Base-by-base conservation (phyloP, 495 filamentous ascomycete species). In the Aspergillus carlsbadensis region DNA sequence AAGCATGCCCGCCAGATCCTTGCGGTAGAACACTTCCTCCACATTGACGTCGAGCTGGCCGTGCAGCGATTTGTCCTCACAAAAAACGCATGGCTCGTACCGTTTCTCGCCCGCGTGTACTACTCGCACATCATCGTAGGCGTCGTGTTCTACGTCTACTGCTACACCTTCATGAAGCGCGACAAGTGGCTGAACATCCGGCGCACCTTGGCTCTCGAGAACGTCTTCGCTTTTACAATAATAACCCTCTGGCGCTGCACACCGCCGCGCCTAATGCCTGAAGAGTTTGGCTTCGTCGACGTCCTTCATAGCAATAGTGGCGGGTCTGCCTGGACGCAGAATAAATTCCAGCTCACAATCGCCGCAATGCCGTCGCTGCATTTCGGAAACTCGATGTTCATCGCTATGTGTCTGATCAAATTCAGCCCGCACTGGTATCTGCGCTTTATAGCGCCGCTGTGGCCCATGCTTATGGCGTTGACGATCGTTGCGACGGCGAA, bases 401-500 rank as follows among this genome's bases (percentile, higher is more conserved):
- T 86, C 57, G 82, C 82, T 11, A 74, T 77, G 46, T 83, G 80
- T 48, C 59, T 86, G 65, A 53, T 80, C 8, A 78, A 76, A 65
- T 62, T 62, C 70, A 62, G 73, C 73, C 68, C 70, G 66, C 33
- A 75, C 60, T 54, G 63, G 66, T 44, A 70, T 71, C 45, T 69
- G 52, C 43, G 76, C 8, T 35, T 70, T 2, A 54, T 85, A 10
- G 83, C 77, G 2, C 59, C 81, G 24, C 61, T 73, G 20, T 88
- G 87, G 68, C 84, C 84, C 1, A 49, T 70, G n/a, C 68, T 81
- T 57, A 83, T 87, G 60, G 74, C 86, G 10, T 64, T 78, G 47
- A 81, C 83, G 3, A 86, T 87, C 54, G 71, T 88, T 15, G 82
- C 82, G 36, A 87, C 84, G 8, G 84, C 85, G 11, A 87, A 87